A percentile compares a stretch with the other conserved stretches of the same genome.
phyloP scores from a whole-genome alignment of 768 basidiomycete genomes.

The Lactifluus hygrophoroides region DNA sequence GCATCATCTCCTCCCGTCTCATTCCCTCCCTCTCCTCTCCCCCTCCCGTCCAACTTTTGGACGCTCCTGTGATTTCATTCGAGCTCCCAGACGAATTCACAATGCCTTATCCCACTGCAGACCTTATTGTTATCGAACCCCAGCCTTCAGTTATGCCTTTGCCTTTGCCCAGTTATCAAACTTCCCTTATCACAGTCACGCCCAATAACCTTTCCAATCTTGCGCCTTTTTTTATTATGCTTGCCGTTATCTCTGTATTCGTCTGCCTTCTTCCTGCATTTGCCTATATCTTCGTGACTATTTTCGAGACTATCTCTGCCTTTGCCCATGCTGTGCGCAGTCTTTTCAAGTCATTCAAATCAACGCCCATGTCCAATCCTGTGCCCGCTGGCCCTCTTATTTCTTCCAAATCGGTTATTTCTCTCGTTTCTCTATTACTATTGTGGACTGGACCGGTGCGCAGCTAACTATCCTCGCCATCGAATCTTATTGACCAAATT shows the following conservation, averaged over 20 bases:
- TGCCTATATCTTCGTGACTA: background rate
- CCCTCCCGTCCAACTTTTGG: background rate
- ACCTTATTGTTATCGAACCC: background rate
- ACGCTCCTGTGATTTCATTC: background rate
- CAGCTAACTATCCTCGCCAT: too few relatives aligned
- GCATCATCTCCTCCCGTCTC: background rate
- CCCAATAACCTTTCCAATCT: background rate
- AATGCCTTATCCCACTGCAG: background rate
- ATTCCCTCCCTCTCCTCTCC: background rate
- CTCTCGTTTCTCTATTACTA: background rate
- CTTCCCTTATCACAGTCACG: background rate
- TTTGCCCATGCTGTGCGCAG: background rate
- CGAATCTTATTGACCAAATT: background rate
- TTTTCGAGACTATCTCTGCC: background rate
- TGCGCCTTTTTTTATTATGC: background rate
- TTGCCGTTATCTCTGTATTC: background rate
- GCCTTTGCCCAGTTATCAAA: background rate
- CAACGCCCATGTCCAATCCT: background rate
- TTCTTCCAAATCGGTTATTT: background rate
- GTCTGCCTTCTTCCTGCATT: background rate
- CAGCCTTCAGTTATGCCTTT: background rate
- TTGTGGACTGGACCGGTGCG: slow-evolving; percentile 7
- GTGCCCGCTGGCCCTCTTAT: background rate
- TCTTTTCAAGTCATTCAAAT: background rate
- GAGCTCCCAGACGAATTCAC: background rate